Percentiles rank a stretch among this genome's conserved stretches.
phyloP scores from a whole-genome alignment of 306 rosid species.

The Oemleria cerasiformis region DNA sequence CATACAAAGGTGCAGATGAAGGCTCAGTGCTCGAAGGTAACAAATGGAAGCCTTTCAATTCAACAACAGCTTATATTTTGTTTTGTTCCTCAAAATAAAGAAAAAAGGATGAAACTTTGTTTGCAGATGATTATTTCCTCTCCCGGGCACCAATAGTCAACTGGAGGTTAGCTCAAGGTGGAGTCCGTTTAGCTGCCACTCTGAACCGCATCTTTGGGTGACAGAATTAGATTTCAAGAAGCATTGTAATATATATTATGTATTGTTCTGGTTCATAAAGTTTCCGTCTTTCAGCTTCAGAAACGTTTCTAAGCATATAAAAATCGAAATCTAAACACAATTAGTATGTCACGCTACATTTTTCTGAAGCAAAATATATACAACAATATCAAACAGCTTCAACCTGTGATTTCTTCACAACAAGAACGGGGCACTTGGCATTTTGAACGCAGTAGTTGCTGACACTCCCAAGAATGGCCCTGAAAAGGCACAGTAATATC shows the following conservation, averaged over 20 bases:
- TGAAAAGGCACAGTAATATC: slow-evolving; percentile 15
- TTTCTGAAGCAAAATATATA: neutral
- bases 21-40: slow-evolving; percentile 63
- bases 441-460: slow-evolving; percentile 50
- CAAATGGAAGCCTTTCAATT: neutral
- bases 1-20: slow-evolving; percentile 60
- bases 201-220: slow-evolving; percentile 60
- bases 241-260: neutral
- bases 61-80: neutral
- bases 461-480: slow-evolving; percentile 52
- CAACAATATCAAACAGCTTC: neutral
- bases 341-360: neutral
- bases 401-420: slow-evolving; percentile 40
- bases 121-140: slow-evolving; percentile 70
- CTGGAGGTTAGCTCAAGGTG: slow-evolving; percentile 73
- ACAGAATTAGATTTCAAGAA: neutral
- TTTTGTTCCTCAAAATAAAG: neutral
- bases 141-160: slow-evolving; percentile 63
- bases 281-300: neutral
- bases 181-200: slow-evolving; percentile 79
- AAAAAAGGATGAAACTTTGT: neutral
- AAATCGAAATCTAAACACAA: neutral
- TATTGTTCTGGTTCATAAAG: neutral
- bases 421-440: slow-evolving; percentile 57
- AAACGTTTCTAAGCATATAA: neutral